Evolutionary conservation across 202 grass and related monocot species (phyloP), one percentile per base, ranked within the genome.

Genomic region (Digitaria exilis): DNA sequence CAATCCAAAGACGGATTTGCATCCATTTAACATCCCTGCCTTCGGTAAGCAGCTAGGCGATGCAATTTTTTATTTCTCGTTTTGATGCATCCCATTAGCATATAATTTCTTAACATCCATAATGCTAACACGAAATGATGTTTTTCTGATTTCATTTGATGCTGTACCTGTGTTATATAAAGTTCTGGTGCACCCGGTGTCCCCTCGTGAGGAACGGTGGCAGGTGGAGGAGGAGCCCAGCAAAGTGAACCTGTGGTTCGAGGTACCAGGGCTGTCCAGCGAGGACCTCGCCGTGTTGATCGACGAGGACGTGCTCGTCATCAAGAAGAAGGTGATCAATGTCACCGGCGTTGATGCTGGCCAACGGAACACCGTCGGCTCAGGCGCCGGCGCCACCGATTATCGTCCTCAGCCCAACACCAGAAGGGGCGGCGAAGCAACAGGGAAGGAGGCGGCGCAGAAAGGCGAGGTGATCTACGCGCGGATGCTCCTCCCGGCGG

Each of bases 301-400:
- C 61, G 87, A 89, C 76, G 82, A 85, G 63, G 82, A 89, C 25
- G 87, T 85, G 54, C 87, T 89, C 7, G 34, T 85, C 14, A 69
- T 85, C 82, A 80, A 34, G 61, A 88, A 63, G 61, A 84, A 45
- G 14, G 3, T 1, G 30, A 17, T 1, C 30, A 11, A 26, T 3
- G 15, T 4, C 10, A 22, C 5, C 78, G 51, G 14, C 13, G 19
- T 7, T 0, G 55, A 12, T 8, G 13, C 19, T 15, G 51, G 58
- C 24, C 50, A 14, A 3, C 24, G 22, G 32, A 55, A 42, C 10
- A 6, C 32, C 1, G 24, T 9, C 32, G 41, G 57, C 4, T n/a
- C n/a, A n/a, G 32, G 32, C 32, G 32, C 32, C 5, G 56, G 56
- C 8, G 25, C 15, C 57, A 10, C 17, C 0, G 71, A 56, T 16